A percentile compares a stretch with the other conserved stretches of the same genome.
Conservation (phyloP, 2,329 filamentous ascomycete species). For the Hawksworthiomyces lignivorus region DNA sequence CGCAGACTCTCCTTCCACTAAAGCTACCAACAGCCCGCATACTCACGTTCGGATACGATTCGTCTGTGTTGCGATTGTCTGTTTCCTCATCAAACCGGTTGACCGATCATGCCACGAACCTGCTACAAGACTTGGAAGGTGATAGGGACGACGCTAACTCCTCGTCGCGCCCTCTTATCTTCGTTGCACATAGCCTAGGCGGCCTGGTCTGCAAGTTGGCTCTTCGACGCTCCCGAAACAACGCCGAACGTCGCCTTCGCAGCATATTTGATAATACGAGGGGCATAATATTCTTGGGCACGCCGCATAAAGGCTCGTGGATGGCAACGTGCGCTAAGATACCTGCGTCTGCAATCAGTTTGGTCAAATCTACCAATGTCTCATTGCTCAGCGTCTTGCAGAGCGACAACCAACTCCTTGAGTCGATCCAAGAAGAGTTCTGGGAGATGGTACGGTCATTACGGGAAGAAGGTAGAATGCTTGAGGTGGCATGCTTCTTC, state of each 20-base stretch:
- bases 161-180: conserved; percentile 9
- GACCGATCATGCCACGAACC: background rate
- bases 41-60: conserved; percentile 20
- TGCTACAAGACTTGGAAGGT: background rate
- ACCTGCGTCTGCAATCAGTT: background rate
- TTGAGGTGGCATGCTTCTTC: no score
- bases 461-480: no score
- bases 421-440: conserved; percentile 2
- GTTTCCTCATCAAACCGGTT: background rate
- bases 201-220: conserved; percentile 14
- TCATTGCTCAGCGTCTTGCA: background rate
- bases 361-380: background rate
- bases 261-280: background rate
- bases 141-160: background rate
- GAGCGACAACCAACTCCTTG: background rate
- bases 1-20: conserved; percentile 15
- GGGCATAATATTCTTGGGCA: conserved; percentile 6
- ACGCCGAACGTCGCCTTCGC: background rate
- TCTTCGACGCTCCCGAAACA: background rate
- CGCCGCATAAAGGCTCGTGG: conserved; percentile 4
- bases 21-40: conserved; percentile 18
- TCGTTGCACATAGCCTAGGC: conserved; percentile 15
- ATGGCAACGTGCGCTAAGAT: background rate
- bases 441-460: background rate
- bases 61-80: conserved; percentile 8